Percentiles rank a stretch among this genome's conserved stretches.
Evolutionary conservation across 257 asterid genomes (phyloP).

Genomic region (Ligustrum vulgare): DNA sequence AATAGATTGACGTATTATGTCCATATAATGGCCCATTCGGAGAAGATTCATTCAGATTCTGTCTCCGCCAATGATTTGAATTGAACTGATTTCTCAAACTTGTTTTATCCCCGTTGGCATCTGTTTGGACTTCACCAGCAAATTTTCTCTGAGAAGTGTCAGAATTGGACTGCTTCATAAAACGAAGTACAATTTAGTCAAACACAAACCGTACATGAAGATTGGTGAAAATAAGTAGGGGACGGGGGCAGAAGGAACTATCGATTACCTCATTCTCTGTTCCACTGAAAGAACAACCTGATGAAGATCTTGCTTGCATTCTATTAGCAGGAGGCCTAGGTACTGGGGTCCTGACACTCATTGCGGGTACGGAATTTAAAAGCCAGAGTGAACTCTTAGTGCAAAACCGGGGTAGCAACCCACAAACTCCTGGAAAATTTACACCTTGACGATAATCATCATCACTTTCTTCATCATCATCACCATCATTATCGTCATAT

Average conservation of each 20-base stretch:
- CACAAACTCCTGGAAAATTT: constrained; percentile 49
- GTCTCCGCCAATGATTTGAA: constrained; percentile 3
- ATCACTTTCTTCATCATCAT: constrained; percentile 49
- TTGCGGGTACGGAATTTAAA: constrained; percentile 60
- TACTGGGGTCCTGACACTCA: constrained; percentile 59
- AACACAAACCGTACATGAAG: neutral
- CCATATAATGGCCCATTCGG: constrained; percentile 13
- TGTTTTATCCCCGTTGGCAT: constrained; percentile 24
- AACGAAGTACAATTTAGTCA: constrained; percentile 9
- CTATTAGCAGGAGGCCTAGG: constrained; percentile 45
- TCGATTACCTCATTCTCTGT: constrained; percentile 59
- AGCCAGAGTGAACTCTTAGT: constrained; percentile 46
- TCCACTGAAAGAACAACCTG: constrained; percentile 41
- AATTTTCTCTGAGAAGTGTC: constrained; percentile 40
- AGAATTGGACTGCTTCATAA: constrained; percentile 43
- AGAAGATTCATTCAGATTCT: neutral
- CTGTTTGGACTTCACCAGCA: constrained; percentile 33
- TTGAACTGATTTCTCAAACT: constrained; percentile 16
- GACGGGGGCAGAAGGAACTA: neutral
- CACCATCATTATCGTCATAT: constrained; percentile 36
- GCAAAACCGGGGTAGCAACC: constrained; percentile 81
- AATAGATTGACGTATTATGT: constrained; percentile 18
- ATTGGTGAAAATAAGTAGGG: constrained; percentile 9
- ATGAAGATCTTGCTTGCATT: constrained; percentile 44
- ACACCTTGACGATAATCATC: constrained; percentile 45